Evolutionary conservation across 164 flowering plant species (phyloP).

Genomic region (Sextonia rubra): DNA sequence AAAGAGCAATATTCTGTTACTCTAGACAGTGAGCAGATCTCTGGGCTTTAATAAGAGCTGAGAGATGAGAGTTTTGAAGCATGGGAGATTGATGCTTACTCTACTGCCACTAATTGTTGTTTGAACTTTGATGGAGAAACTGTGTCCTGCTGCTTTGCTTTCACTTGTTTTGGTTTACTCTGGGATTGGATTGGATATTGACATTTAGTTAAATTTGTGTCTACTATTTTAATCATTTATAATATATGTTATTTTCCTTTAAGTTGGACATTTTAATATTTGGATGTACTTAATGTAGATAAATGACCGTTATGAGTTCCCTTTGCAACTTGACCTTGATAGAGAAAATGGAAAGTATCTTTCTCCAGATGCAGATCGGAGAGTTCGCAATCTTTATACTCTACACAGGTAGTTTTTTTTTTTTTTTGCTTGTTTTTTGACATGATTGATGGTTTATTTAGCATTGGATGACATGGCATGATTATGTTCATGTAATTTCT

Average conservation of each 20-base stretch:
- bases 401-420: conserved; percentile 48
- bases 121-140: not conserved
- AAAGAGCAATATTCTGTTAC: no score
- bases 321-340: conserved; percentile 59
- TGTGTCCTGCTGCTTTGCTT: not conserved
- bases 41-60: no score
- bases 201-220: not conserved
- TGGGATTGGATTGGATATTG: not conserved
- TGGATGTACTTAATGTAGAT: conserved; percentile 30
- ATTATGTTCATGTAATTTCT: no score
- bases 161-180: conserved; percentile 2
- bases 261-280: not conserved
- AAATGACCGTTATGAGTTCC: conserved; percentile 67
- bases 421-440: not conserved
- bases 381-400: conserved; percentile 57
- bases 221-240: not conserved
- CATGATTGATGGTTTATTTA: not conserved
- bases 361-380: conserved; percentile 63
- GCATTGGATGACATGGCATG: not conserved
- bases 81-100: not conserved
- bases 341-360: conserved; percentile 57
- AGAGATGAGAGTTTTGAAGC: no score
- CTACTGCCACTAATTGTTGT: not conserved
- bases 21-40: no score
- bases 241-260: not conserved